phyloP scores from a whole-genome alignment of 805 yeast species.

The Lipomyces sp. region DNA sequence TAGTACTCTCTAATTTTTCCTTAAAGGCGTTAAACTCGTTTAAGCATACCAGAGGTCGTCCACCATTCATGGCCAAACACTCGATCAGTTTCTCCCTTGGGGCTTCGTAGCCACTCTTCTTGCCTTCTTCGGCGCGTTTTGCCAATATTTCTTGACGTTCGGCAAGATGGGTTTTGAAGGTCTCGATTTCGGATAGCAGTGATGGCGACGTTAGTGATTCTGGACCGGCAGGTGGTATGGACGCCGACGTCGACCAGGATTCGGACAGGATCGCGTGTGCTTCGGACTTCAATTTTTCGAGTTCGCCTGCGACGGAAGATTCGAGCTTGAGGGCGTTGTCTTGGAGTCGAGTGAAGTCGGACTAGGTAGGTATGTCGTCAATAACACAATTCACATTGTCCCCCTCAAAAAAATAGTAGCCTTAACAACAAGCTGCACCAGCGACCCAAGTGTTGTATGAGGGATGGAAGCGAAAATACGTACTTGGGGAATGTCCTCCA shows the following conservation, averaged over 20 bases:
- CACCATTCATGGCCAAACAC: constrained; percentile 64
- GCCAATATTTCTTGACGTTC: constrained; percentile 41
- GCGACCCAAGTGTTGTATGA: background rate
- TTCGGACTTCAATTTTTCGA: constrained; percentile 43
- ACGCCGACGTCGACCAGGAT: constrained; percentile 24
- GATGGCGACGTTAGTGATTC: constrained; percentile 34
- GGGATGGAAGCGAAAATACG: background rate
- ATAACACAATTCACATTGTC: background rate
- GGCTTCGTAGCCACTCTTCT: constrained; percentile 19
- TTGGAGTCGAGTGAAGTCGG: constrained; percentile 48
- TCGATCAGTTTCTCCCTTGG: constrained; percentile 55
- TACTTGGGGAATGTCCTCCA: constrained; percentile 43
- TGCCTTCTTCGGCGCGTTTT: constrained; percentile 48
- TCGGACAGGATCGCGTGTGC: constrained; percentile 41
- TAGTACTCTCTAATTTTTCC: constrained; percentile 51
- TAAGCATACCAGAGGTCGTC: constrained; percentile 77
- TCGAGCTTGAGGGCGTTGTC: constrained; percentile 45
- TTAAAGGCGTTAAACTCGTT: constrained; percentile 76
- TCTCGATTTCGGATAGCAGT: constrained; percentile 25
- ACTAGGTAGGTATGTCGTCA: constrained; percentile 29
- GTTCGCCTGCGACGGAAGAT: constrained; percentile 45
- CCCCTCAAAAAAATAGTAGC: no score
- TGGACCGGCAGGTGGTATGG: constrained; percentile 15
- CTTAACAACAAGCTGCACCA: background rate
- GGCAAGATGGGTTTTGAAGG: constrained; percentile 30